Evolutionary conservation across 805 yeast species (phyloP).

Genomic region (Zygosaccharomyces bailii): DNA sequence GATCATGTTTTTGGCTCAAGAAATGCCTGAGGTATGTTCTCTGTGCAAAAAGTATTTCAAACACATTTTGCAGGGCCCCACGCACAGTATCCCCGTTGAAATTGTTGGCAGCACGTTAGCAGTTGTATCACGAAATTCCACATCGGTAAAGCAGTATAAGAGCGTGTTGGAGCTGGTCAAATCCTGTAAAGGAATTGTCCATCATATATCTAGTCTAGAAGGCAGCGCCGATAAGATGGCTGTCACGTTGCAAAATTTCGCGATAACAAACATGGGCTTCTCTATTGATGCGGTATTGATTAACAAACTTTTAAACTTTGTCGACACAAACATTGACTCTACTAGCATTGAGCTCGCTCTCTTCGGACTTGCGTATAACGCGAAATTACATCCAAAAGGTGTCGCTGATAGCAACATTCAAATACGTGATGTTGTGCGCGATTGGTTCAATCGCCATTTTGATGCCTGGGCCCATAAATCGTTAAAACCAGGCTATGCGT

Average conservation of each 20-base stretch:
- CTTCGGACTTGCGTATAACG: slow-evolving; percentile 48
- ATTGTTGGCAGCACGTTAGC: slow-evolving; percentile 45
- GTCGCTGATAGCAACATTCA: background rate
- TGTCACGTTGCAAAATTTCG: slow-evolving; percentile 46
- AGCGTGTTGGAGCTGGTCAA: slow-evolving; percentile 52
- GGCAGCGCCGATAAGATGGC: slow-evolving; percentile 9
- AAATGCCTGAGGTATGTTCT: slow-evolving; percentile 19
- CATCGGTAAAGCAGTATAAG: slow-evolving; percentile 52
- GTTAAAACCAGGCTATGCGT: slow-evolving; percentile 43
- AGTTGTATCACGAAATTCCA: slow-evolving; percentile 39
- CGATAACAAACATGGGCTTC: slow-evolving; percentile 54
- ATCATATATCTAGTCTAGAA: slow-evolving; percentile 24
- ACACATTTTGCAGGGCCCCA: slow-evolving; percentile 51
- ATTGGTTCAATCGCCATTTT: slow-evolving; percentile 55
- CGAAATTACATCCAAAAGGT: slow-evolving; percentile 14
- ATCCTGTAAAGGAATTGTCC: slow-evolving; percentile 45
- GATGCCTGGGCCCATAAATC: slow-evolving; percentile 51
- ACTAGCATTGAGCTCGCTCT: slow-evolving; percentile 53
- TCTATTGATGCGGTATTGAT: slow-evolving; percentile 44
- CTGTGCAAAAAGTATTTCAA: slow-evolving; percentile 46
- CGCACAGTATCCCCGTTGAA: slow-evolving; percentile 49
- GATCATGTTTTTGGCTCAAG: slow-evolving; percentile 23
- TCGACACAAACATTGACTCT: slow-evolving; percentile 53
- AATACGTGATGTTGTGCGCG: slow-evolving; percentile 43
- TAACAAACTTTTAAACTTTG: slow-evolving; percentile 53